These are phyloP conservation scores for Dunaliella sp. DNA, from an alignment of 139 green algal species.

Conservation along the genomic window DNA sequence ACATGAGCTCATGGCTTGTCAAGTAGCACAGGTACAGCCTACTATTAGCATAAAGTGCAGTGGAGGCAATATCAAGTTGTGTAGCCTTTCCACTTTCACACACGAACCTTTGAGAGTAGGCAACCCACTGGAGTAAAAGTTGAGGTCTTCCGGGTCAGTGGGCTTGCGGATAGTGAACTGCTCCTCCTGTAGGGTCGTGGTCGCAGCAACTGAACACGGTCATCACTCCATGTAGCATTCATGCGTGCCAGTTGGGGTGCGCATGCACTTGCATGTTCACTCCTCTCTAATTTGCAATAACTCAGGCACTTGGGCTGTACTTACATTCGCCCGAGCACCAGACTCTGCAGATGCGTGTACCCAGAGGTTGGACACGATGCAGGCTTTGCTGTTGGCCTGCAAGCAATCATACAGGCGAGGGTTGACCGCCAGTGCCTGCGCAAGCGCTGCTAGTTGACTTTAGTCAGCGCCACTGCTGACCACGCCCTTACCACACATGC, in stretches of 20 bases:
- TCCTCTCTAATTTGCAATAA: no score
- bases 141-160: neutral
- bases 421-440: neutral
- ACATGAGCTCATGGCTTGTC: no score
- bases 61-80: no score
- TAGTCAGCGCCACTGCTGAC: no score
- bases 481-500: no score
- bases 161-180: neutral
- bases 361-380: constrained; percentile 13
- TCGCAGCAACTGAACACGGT: neutral
- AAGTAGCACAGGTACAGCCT: no score
- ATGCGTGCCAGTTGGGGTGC: no score
- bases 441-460: no score
- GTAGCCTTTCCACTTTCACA: neutral
- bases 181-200: neutral
- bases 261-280: no score
- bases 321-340: neutral
- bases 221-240: no score
- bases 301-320: no score
- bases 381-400: neutral
- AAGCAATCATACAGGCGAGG: neutral
- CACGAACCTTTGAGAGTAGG: neutral
- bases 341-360: neutral
- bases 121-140: neutral
- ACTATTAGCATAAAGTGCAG: no score